A percentile compares a stretch with the other conserved stretches of the same genome.
Evolutionary conservation across 768 basidiomycete species (phyloP).

Genomic region (Lactarius sanguifluus): DNA sequence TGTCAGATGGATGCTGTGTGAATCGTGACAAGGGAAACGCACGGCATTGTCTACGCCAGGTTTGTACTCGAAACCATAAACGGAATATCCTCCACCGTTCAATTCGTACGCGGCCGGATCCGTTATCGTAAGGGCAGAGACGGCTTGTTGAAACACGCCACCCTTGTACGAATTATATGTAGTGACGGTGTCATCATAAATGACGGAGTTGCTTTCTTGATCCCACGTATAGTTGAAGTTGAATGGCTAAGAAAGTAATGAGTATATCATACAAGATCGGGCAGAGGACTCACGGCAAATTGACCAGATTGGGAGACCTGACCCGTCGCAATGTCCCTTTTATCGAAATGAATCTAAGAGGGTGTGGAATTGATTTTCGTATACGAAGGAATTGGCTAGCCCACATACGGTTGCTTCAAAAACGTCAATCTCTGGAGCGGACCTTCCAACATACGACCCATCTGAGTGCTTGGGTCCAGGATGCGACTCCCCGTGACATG

Average conservation of each 20-base stretch:
- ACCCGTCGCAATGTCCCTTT: background rate
- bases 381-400: background rate
- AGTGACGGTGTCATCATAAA: conserved; percentile 7
- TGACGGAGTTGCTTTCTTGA: background rate
- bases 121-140: conserved; percentile 65
- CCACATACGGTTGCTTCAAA: conserved; percentile 50
- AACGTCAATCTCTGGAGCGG: conserved; percentile 72
- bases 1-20: background rate
- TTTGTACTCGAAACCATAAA: conserved; percentile 47
- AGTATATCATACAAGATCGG: background rate
- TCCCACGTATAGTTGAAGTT: conserved; percentile 24
- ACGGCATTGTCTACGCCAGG: conserved; percentile 36
- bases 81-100: conserved; percentile 37
- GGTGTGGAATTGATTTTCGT: background rate
- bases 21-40: conserved; percentile 5
- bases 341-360: background rate
- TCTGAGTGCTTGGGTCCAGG: conserved; percentile 53
- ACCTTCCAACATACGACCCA: conserved; percentile 60
- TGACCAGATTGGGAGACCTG: conserved; percentile 29
- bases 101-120: conserved; percentile 36
- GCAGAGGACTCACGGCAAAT: conserved; percentile 25
- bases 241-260: conserved; percentile 22
- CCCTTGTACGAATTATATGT: conserved; percentile 63
- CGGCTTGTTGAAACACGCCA: conserved; percentile 80
- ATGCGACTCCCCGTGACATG: conserved; percentile 47